These are phyloP conservation scores for Wickerhamomyces subpelliculosus DNA, from an alignment of 805 yeast species.

Conservation along the genomic window DNA sequence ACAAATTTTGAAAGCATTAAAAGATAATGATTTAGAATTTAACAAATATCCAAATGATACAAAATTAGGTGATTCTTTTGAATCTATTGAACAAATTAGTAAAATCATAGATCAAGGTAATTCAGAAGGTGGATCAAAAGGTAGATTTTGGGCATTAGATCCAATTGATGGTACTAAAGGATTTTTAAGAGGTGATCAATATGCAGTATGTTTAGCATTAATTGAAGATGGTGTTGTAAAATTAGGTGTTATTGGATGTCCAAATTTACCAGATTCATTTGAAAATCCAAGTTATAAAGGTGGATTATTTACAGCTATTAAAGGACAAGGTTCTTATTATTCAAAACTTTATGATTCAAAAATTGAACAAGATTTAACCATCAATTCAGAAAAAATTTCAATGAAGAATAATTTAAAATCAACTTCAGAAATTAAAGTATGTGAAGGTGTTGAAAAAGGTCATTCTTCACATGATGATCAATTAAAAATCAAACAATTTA, in stretches of 20 bases:
- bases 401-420: slow-evolving; percentile 43
- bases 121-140: slow-evolving; percentile 68
- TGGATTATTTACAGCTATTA: slow-evolving; percentile 68
- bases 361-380: slow-evolving; percentile 29
- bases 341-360: slow-evolving; percentile 28
- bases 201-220: slow-evolving; percentile 90
- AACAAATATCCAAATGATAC: slow-evolving; percentile 13
- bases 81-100: slow-evolving; percentile 42
- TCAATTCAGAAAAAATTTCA: slow-evolving; percentile 27
- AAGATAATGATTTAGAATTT: slow-evolving; percentile 44
- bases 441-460: slow-evolving; percentile 93
- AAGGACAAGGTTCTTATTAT: slow-evolving; percentile 57
- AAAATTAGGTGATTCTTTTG: slow-evolving; percentile 33
- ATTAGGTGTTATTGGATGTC: slow-evolving; percentile 94
- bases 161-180: slow-evolving; percentile 99
- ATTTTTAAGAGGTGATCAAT: slow-evolving; percentile 91
- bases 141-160: slow-evolving; percentile 94
- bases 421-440: slow-evolving; percentile 52
- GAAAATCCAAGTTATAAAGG: slow-evolving; percentile 41
- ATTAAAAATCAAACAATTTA: slow-evolving; percentile 54
- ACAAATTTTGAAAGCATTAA: slow-evolving; percentile 54
- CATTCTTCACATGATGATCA: slow-evolving; percentile 92
- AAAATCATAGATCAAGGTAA: slow-evolving; percentile 73
- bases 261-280: slow-evolving; percentile 57
- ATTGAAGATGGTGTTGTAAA: slow-evolving; percentile 80